Conservation (phyloP, 2,329 filamentous ascomycete genomes). For the Blastomyces silverae region DNA sequence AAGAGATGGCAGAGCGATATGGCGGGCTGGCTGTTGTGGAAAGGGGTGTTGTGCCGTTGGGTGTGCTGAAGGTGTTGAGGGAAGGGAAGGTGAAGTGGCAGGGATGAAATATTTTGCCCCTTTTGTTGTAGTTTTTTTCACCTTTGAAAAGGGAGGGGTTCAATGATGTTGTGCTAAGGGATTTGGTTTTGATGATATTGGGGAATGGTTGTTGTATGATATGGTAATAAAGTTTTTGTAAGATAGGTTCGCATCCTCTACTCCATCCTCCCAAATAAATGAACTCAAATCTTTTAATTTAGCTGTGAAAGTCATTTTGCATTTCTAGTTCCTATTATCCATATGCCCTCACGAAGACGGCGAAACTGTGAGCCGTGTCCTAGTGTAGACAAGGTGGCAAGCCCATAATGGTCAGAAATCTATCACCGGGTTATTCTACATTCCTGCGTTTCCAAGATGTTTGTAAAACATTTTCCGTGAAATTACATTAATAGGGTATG, state of each 20-base stretch:
- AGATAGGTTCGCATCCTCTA: not conserved
- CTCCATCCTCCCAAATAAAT: not conserved
- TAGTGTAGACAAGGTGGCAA: not conserved
- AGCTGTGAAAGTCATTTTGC: not conserved
- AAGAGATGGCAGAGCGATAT: slow-evolving; percentile 38
- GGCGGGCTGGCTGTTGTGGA: slow-evolving; percentile 39
- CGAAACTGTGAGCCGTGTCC: not conserved
- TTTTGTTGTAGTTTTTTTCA: not conserved
- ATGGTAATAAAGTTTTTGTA: not conserved
- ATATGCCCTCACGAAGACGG: not conserved
- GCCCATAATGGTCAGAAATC: not conserved
- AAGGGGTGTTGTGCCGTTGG: slow-evolving; percentile 38
- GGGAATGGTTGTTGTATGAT: not conserved
- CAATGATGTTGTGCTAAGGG: not conserved
- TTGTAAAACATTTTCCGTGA: not conserved
- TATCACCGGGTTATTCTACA: not conserved
- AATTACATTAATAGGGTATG: not conserved
- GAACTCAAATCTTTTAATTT: not conserved
- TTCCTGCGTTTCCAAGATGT: not conserved
- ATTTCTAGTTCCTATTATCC: not conserved
- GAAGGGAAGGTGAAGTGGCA: slow-evolving; percentile 40
- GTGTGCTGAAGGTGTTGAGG: slow-evolving; percentile 40
- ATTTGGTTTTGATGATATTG: not conserved
- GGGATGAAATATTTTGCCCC: slow-evolving; percentile 23
- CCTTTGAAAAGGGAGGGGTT: not conserved